Base-by-base conservation (phyloP, 1,284 basidiomycete species). In the Anthracocystis panici-leucophaei region DNA sequence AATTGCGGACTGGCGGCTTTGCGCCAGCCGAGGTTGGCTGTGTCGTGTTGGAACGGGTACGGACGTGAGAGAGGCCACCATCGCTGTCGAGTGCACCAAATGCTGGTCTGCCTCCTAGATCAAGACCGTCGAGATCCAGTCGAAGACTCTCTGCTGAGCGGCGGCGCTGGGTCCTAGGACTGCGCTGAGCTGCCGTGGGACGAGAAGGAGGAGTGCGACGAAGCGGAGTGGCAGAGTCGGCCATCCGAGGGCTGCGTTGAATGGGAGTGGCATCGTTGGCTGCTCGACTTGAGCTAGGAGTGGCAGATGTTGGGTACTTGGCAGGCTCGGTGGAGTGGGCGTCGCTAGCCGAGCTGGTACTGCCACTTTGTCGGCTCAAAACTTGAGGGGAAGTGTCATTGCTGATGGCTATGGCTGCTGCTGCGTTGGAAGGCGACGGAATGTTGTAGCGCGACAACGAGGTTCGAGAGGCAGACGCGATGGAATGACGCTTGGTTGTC, bases 71-170 rank as follows among this genome's bases (percentile, higher is more conserved):
- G 1, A 45, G 31, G 14, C 12, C 48, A 14, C 38, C 11, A 14
- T 57, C 31, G 20, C 16, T 40, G 21, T 48, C 54, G 40, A 53
- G 41, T 6, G 49, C 14, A 33, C 6, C 49, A 21, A 51, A 48
- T 7, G 33, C 16, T 16, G 60, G 50, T 23, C 61, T 69, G 35
- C 70, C 69, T 3, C 80, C 80, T 21, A 81, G 71, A 46, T 81
- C 80, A 31, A 81, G 65, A 48, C 80, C 80, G 6, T 81, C 78
- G 11, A 81, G 62, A 45, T 81, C 80, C 1, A 81, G 33, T 8
- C 56, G 63, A 11, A 81, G 60, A 12, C 60, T 79, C 49, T 81
- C 67, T 20, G 44, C 56, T 9, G 76, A 78, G 21, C 50, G 50
- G 18, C 59, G 68, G 20, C 64, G 66, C 42, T 63, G 66, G 23